Evolutionary conservation across 768 basidiomycete species (phyloP).

Genomic region (Tylopilus rubrobrunneus): DNA sequence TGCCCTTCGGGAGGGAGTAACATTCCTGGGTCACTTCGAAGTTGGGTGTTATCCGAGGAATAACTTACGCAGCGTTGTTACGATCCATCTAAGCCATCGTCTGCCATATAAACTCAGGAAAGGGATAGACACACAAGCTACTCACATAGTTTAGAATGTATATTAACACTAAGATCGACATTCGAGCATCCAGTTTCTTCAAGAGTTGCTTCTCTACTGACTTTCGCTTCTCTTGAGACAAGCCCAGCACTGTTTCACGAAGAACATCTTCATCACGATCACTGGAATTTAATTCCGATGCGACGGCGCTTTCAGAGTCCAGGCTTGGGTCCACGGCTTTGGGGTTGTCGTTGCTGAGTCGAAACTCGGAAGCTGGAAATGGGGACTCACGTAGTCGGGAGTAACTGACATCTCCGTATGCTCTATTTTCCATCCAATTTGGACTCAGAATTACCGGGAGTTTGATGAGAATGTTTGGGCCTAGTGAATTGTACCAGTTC

Average conservation of each 20-base stretch:
- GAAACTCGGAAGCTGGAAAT: background rate
- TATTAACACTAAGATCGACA: constrained; percentile 34
- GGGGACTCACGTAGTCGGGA: constrained; percentile 15
- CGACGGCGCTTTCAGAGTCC: background rate
- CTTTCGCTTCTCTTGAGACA: constrained; percentile 24
- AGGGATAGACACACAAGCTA: background rate
- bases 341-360: background rate
- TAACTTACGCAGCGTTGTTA: constrained; percentile 60
- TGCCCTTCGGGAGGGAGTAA: constrained; percentile 40
- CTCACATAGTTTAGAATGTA: constrained; percentile 36
- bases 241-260: background rate
- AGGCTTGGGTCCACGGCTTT: constrained; percentile 2
- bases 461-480: background rate
- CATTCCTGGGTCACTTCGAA: background rate
- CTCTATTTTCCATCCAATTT: background rate
- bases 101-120: background rate
- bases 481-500: background rate
- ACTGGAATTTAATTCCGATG: background rate
- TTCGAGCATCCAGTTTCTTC: constrained; percentile 26
- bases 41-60: background rate
- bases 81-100: constrained; percentile 49
- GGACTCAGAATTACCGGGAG: background rate
- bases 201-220: constrained; percentile 39
- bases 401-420: background rate
- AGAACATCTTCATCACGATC: background rate